Evolutionary conservation across 2,329 filamentous ascomycete genomes (phyloP).

Genomic region (Fusarium devonianum): DNA sequence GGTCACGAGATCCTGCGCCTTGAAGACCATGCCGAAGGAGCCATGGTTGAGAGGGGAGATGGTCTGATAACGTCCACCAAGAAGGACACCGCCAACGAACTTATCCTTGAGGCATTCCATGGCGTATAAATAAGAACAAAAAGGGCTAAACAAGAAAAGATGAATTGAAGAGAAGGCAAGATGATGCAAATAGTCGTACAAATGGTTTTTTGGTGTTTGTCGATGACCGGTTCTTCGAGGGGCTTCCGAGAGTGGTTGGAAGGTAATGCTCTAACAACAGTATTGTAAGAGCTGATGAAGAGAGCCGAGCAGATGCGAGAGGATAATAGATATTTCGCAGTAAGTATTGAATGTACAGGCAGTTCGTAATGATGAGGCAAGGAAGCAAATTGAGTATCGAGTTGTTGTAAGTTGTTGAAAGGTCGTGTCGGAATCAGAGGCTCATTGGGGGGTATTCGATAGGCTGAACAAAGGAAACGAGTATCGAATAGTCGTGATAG

Average conservation of each 20-base stretch:
- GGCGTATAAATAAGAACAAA: constrained; percentile 24
- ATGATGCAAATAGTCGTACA: constrained; percentile 44
- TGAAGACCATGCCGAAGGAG: constrained; percentile 98
- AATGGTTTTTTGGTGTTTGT: constrained; percentile 36
- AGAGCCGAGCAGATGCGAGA: constrained; percentile 21
- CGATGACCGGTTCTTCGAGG: constrained; percentile 26
- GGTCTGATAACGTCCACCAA: constrained; percentile 89
- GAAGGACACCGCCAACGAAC: constrained; percentile 79
- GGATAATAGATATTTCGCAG: constrained; percentile 27
- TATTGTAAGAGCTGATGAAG: constrained; percentile 24
- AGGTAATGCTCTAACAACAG: constrained; percentile 23
- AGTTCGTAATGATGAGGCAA: constrained; percentile 34
- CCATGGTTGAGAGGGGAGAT: constrained; percentile 96
- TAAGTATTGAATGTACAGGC: constrained; percentile 47
- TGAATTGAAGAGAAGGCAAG: constrained; percentile 27
- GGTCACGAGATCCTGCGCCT: constrained; percentile 81
- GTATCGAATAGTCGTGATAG: constrained; percentile 45
- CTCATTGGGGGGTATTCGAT: constrained; percentile 50
- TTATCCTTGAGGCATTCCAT: constrained; percentile 89
- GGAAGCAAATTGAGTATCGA: constrained; percentile 35
- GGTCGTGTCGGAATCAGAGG: constrained; percentile 51
- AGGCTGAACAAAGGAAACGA: constrained; percentile 49
- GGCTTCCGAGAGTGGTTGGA: constrained; percentile 11
- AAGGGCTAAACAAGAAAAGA: constrained; percentile 27
- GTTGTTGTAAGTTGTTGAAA: constrained; percentile 36